Percentiles rank a stretch among this genome's conserved stretches.
Conservation (phyloP, 164 flowering plant species). For the Saururus chinensis region DNA sequence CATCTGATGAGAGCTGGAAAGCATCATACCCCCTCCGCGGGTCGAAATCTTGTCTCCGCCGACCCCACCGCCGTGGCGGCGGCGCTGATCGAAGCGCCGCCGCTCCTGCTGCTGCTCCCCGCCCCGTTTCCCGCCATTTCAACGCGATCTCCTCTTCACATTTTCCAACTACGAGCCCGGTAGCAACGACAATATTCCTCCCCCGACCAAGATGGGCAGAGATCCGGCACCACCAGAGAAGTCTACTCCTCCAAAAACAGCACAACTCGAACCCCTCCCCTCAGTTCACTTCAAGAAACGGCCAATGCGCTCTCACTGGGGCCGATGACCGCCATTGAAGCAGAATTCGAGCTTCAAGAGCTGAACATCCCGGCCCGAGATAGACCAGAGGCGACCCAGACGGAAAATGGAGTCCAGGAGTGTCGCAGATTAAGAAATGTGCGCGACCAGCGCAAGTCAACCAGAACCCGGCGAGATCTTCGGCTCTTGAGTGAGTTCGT, state of each 20-base stretch:
- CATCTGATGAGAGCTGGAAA: not conserved
- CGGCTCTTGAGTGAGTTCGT: not conserved
- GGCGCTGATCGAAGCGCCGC: slow-evolving; percentile 18
- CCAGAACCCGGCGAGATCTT: not conserved
- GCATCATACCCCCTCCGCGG: slow-evolving; percentile 13
- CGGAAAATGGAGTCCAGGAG: too few species aligned
- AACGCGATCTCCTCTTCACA: slow-evolving; percentile 8
- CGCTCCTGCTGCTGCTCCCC: slow-evolving; percentile 9
- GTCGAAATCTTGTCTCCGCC: slow-evolving; percentile 16
- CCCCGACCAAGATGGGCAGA: not conserved
- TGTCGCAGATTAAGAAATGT: not conserved
- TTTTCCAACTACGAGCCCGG: slow-evolving; percentile 3
- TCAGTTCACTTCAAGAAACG: not conserved
- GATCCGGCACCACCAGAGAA: not conserved
- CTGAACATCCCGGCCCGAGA: not conserved
- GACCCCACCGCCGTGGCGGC: slow-evolving; percentile 18
- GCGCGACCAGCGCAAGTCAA: not conserved
- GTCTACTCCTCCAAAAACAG: not conserved
- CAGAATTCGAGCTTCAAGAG: not conserved
- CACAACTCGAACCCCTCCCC: too few species aligned
- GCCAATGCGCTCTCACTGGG: not conserved
- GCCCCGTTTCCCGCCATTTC: slow-evolving; percentile 23
- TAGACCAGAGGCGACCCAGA: not conserved
- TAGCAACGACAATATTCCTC: not conserved
- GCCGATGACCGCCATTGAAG: not conserved